Conservation (phyloP, 23 red algal genomes). For the Gracilaria vermiculophylla region DNA sequence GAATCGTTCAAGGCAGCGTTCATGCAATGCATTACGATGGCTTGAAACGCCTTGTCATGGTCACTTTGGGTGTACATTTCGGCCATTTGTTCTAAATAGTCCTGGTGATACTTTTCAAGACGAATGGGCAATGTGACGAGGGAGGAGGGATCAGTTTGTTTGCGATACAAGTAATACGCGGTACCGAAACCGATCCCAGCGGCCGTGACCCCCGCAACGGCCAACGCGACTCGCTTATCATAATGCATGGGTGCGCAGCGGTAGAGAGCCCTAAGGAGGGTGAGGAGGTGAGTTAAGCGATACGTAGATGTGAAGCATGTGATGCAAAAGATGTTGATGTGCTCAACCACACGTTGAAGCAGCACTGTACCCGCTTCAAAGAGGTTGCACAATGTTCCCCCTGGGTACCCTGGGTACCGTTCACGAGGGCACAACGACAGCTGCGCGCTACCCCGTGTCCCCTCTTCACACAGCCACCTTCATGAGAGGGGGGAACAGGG, state of each 20-base stretch:
- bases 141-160: not conserved
- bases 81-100: not conserved
- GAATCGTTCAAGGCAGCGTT: not conserved
- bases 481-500: too few relatives aligned
- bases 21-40: slow-evolving; percentile 1
- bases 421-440: too few relatives aligned
- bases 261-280: not conserved
- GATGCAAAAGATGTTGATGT: too few relatives aligned
- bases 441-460: too few relatives aligned
- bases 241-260: not conserved
- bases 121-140: not conserved
- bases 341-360: too few relatives aligned
- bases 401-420: too few relatives aligned
- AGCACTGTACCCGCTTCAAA: too few relatives aligned
- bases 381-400: too few relatives aligned
- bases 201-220: not conserved
- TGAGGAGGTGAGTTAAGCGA: too few relatives aligned
- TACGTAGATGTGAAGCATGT: not conserved
- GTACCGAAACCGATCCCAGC: slow-evolving; percentile 5
- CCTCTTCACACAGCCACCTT: too few relatives aligned
- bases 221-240: not conserved
- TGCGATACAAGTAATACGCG: slow-evolving; percentile 21
- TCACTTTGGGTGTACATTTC: slow-evolving; percentile 4
- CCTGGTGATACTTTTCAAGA: slow-evolving; percentile 20
- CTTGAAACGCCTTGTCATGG: not conserved